Evolutionary conservation across 1,284 basidiomycete genomes (phyloP).

Genomic region (Leccinum ponderosum): DNA sequence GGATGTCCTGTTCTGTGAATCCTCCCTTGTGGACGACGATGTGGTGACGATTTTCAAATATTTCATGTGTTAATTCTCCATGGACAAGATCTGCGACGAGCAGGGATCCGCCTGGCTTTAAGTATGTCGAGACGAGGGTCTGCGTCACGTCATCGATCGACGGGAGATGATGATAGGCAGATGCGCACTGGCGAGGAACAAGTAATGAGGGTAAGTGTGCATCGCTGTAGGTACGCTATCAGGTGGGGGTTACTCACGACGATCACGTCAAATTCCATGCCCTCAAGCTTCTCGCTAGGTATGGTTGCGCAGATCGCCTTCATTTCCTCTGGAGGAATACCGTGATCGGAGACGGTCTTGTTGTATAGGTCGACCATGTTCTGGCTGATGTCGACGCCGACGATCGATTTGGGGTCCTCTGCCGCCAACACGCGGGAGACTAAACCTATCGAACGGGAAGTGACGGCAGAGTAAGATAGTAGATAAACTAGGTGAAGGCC

Average conservation of each 20-base stretch:
- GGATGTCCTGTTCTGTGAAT: slow-evolving; percentile 48
- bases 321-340: slow-evolving; percentile 59
- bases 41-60: slow-evolving; percentile 34
- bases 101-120: slow-evolving; percentile 62
- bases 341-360: slow-evolving; percentile 52
- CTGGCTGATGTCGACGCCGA: slow-evolving; percentile 72
- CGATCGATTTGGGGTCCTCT: slow-evolving; percentile 50
- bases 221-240: background rate
- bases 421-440: slow-evolving; percentile 57
- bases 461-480: background rate
- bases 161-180: slow-evolving; percentile 68
- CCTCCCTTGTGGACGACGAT: slow-evolving; percentile 56
- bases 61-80: slow-evolving; percentile 17
- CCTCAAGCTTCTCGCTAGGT: slow-evolving; percentile 44
- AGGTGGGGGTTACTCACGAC: slow-evolving; percentile 40
- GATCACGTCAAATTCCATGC: slow-evolving; percentile 60
- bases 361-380: slow-evolving; percentile 68
- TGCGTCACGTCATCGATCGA: slow-evolving; percentile 51
- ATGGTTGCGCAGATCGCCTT: slow-evolving; percentile 50
- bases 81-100: slow-evolving; percentile 57
- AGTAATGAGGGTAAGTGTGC: background rate
- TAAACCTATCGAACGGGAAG: slow-evolving; percentile 42
- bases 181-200: slow-evolving; percentile 51
- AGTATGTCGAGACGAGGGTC: slow-evolving; percentile 47
- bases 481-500: background rate